Evolutionary conservation across 495 filamentous ascomycete species (phyloP), one percentile per base, ranked within the genome.

Genomic region (Clavariopsis aquatica): DNA sequence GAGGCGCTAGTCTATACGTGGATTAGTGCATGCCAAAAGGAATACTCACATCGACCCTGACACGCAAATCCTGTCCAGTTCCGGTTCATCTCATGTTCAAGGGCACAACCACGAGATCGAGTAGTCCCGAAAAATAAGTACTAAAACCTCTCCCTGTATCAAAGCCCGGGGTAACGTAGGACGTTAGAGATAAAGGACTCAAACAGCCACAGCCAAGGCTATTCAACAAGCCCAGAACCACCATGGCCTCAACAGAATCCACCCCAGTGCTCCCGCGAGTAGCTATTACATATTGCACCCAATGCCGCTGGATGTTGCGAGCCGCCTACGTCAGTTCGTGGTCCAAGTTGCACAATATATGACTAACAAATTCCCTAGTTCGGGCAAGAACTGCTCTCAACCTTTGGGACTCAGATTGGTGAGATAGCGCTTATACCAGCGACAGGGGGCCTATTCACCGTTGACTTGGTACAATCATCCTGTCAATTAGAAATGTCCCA

Each of bases 371-470:
- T 12, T 17, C n/a, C 19, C 7, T 62, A 96, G 91, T 96, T 89
- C 77, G 92, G 89, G 47, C 94, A 98, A 84, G 94, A 98, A 77
- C 90, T 98, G 56, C 87, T 98, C 62, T 94, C 91, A n/a, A 98
- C 94, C 7, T 98, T 98, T 79, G 81, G 83, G 53, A 92, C 86
- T 13, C 81, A 86, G 58, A 81, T 98, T 0, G 92, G 93, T 49
- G 93, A 98, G 75, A 88, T 98, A 15, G 85, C 94, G n/a, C 85
- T 98, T 0, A 83, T 93, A 43, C 94, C 94, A 0, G 73, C 85
- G 19, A 96, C 91, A 0, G 93, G 94, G 24, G 94, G 94, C 0
- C 76, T 89, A 23, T 98, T 98, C 73, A 80, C 83, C 2, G 65
- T 68, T 10, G 63, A 70, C 19, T 53, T 74, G 29, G 72, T 74